phyloP scores from a whole-genome alignment of 2,329 filamentous ascomycete species.

The Chaetomiaceae sp. region DNA sequence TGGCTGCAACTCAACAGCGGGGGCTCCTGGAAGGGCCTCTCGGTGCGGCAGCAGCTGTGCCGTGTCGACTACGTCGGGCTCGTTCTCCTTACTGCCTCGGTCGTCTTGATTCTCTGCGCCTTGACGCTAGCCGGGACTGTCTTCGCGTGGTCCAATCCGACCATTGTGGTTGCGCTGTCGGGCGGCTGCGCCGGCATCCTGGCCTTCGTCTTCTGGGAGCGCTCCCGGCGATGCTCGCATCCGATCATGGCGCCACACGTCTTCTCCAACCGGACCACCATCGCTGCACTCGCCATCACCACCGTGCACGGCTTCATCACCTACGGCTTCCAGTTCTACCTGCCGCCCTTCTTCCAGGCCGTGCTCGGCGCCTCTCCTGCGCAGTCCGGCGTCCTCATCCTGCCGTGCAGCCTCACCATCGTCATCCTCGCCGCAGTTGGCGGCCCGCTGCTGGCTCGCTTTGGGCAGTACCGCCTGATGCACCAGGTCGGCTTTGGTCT shows the following conservation, averaged over 20 bases:
- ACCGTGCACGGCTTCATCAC: slow-evolving; percentile 35
- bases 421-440: slow-evolving; percentile 22
- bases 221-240: slow-evolving; percentile 19
- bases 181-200: slow-evolving; percentile 13
- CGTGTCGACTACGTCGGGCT: slow-evolving; percentile 21
- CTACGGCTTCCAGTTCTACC: slow-evolving; percentile 35
- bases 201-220: slow-evolving; percentile 20
- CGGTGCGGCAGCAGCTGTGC: slow-evolving; percentile 10
- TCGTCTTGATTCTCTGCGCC: slow-evolving; percentile 21
- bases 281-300: slow-evolving; percentile 29
- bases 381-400: slow-evolving; percentile 27
- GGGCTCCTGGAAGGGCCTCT: slow-evolving; percentile 3
- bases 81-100: slow-evolving; percentile 17
- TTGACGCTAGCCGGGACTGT: slow-evolving; percentile 18
- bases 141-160: slow-evolving; percentile 16
- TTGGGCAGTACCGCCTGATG: slow-evolving; percentile 41
- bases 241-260: slow-evolving; percentile 38
- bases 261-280: slow-evolving; percentile 39
- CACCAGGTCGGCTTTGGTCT: slow-evolving; percentile 27
- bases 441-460: slow-evolving; percentile 27
- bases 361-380: slow-evolving; percentile 30
- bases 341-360: slow-evolving; percentile 42
- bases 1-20: slow-evolving; percentile 22
- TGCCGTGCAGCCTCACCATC: slow-evolving; percentile 25
- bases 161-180: slow-evolving; percentile 7